Base-by-base conservation (phyloP, 2,329 filamentous ascomycete species). In the Pseudogymnoascus sp. region DNA sequence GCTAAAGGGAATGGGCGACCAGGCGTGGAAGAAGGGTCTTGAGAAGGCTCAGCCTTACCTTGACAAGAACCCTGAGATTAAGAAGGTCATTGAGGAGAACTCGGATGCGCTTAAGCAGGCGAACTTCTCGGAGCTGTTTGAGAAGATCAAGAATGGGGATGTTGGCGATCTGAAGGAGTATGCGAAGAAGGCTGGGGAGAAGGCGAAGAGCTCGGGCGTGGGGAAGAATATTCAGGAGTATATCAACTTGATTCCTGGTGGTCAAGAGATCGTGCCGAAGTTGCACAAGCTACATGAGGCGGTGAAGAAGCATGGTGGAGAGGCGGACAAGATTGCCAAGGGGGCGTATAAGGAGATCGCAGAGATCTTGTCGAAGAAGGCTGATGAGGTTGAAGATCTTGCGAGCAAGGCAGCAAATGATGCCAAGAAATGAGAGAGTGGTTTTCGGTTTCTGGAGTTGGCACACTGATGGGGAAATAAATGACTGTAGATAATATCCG, bases 21-120 rank as follows among this genome's bases (percentile, higher is more conserved):
- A 91, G 75, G 85, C 86, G 0, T 92, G 87, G 87, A 79, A 85
- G 68, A 88, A 90, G 78, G 87, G 84, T 0, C 72, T 90, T 57
- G 85, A 92, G 75, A 80, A 90, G 75, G 86, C 85, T 37, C 86
- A 89, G 78, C 88, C 89, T 0, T 83, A 85, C 65, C 80, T 92
- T 0, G 88, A 92, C 69, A 91, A 91, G 80, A 90, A 85, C 75
- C 88, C 89, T n/a, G 79, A 90, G 77, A 77, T 90, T 65, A 92
- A 90, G 79, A 80, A 90, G 75, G 74, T 91, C 0, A 73, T 92
- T 1, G 87, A 90, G 78, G 79, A 89, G 71, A 92, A 93, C 74
- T 80, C 82, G 57, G 85, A 89, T 64, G 75, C 81, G 0, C 76
- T 93, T 60, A 90, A 89, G 78, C 77, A 84, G 67, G 88, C 88